A percentile compares a stretch with the other conserved stretches of the same genome.
These are phyloP conservation scores for Solanum neorickii DNA, from an alignment of 257 asterid genomes.

Conservation along the genomic window DNA sequence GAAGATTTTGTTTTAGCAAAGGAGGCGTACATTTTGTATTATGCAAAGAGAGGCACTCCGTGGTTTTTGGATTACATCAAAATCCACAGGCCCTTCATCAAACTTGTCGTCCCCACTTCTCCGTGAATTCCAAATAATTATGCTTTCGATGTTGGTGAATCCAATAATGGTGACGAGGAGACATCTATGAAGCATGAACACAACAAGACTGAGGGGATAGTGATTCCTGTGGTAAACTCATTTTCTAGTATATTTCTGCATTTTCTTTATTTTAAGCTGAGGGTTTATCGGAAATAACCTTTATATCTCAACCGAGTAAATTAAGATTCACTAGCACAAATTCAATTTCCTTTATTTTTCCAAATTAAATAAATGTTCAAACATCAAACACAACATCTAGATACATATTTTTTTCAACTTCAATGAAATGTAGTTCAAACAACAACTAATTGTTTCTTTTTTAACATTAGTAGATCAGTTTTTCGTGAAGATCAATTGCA, in stretches of 20 bases:
- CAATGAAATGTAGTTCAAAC: neutral
- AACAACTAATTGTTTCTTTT: neutral
- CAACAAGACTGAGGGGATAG: conserved; percentile 3
- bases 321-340: neutral
- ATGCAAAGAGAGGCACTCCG: conserved; percentile 53
- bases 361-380: neutral
- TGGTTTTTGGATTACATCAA: conserved; percentile 51
- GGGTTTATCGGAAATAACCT: neutral
- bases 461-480: conserved; percentile 6
- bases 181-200: conserved; percentile 6
- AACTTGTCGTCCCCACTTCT: conserved; percentile 6
- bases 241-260: neutral
- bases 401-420: neutral
- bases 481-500: conserved; percentile 37
- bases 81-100: conserved; percentile 19
- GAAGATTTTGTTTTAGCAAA: conserved; percentile 55
- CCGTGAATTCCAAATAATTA: conserved; percentile 4
- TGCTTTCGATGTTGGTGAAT: neutral
- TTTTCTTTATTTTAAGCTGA: neutral
- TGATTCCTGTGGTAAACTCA: conserved; percentile 45
- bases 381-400: neutral
- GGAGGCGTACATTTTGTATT: conserved; percentile 72
- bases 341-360: neutral
- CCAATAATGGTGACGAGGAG: neutral
- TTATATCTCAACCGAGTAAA: neutral